phyloP scores from a whole-genome alignment of 768 basidiomycete species.

The Trametes cingulata region DNA sequence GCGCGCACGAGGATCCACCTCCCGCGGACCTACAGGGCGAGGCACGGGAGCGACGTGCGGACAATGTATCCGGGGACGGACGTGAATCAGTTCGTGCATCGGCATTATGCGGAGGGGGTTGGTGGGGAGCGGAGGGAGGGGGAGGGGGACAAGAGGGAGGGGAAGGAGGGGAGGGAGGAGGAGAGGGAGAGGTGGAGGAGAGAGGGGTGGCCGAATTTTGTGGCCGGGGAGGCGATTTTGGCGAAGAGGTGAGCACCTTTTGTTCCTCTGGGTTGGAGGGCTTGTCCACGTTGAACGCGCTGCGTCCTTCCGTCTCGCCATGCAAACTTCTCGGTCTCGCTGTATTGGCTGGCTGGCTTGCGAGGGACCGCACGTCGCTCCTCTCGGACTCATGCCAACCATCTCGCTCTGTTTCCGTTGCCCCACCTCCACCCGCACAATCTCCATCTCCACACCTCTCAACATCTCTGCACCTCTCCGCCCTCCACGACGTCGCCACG shows the following conservation, averaged over 20 bases:
- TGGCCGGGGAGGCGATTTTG: slow-evolving; percentile 8
- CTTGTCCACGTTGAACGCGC: slow-evolving; percentile 5
- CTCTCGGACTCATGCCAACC: neutral
- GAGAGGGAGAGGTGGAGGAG: slow-evolving; percentile 18
- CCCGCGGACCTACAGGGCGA: slow-evolving; percentile 41
- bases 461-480: neutral
- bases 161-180: slow-evolving; percentile 11
- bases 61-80: slow-evolving; percentile 35
- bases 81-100: slow-evolving; percentile 41
- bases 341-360: neutral
- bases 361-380: neutral
- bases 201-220: slow-evolving; percentile 13
- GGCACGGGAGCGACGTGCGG: slow-evolving; percentile 38
- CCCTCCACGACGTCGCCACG: neutral
- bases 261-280: neutral
- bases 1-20: slow-evolving; percentile 38
- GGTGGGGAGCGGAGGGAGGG: slow-evolving; percentile 22
- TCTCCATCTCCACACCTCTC: neutral
- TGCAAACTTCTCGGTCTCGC: neutral
- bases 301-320: neutral
- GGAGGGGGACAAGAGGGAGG: slow-evolving; percentile 22
- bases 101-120: slow-evolving; percentile 28
- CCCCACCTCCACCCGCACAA: too few species aligned
- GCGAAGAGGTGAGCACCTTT: slow-evolving; percentile 13
- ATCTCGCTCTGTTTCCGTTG: too few species aligned